Evolutionary conservation across 805 yeast species (phyloP).

Genomic region (Isabelozyma gotoi): DNA sequence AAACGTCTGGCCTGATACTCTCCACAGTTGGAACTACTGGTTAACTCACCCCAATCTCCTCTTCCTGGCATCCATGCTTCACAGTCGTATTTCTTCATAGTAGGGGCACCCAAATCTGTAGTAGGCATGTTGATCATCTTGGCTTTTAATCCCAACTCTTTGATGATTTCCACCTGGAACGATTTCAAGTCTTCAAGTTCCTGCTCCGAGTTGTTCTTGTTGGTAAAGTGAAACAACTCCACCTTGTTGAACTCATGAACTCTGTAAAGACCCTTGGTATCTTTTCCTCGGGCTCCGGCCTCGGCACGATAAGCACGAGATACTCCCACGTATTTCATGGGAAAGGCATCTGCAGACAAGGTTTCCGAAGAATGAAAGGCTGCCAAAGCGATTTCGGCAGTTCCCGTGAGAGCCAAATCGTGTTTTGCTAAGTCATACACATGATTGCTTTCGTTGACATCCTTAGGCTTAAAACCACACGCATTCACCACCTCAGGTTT

Average conservation of each 20-base stretch:
- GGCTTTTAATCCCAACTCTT: slow-evolving; percentile 72
- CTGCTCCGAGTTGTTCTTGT: slow-evolving; percentile 41
- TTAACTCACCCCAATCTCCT: slow-evolving; percentile 87
- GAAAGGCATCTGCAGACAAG: slow-evolving; percentile 41
- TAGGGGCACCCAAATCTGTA: slow-evolving; percentile 91
- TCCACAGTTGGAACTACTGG: slow-evolving; percentile 88
- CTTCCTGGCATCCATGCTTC: slow-evolving; percentile 99
- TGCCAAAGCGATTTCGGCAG: slow-evolving; percentile 94
- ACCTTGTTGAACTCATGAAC: slow-evolving; percentile 97
- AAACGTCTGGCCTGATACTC: slow-evolving; percentile 88
- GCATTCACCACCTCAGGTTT: slow-evolving; percentile 75
- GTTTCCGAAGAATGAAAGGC: slow-evolving; percentile 62
- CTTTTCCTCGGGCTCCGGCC: slow-evolving; percentile 95
- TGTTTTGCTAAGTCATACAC: slow-evolving; percentile 63
- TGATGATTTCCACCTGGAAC: slow-evolving; percentile 65
- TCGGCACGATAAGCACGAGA: slow-evolving; percentile 91
- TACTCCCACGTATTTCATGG: slow-evolving; percentile 70
- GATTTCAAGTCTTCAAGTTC: slow-evolving; percentile 60
- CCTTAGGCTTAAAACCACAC: slow-evolving; percentile 95
- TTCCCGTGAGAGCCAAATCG: slow-evolving; percentile 75
- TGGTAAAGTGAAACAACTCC: slow-evolving; percentile 79
- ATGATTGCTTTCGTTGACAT: slow-evolving; percentile 81
- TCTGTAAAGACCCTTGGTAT: slow-evolving; percentile 86
- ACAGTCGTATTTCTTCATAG: slow-evolving; percentile 84
- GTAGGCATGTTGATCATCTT: slow-evolving; percentile 86